Conservation (phyloP, 2,329 filamentous ascomycete species). For the Alternaria metachromatica region DNA sequence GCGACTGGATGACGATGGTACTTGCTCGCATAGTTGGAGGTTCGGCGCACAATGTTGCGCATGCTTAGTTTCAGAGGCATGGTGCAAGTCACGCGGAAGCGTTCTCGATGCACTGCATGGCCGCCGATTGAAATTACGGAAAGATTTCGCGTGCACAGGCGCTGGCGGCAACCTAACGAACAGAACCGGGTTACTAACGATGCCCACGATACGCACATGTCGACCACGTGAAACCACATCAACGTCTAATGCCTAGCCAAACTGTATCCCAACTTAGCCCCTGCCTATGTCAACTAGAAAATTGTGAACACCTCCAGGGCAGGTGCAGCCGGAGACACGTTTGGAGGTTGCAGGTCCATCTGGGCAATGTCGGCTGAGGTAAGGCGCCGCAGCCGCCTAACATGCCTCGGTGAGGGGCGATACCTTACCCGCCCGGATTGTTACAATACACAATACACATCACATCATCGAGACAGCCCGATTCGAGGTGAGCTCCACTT, state of each 20-base stretch:
- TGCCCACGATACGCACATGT: neutral
- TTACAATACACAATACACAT: constrained; percentile 16
- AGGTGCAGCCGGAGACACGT: neutral
- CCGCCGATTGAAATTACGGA: neutral
- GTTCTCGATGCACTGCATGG: neutral
- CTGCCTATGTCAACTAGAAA: neutral
- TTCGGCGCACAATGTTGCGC: neutral
- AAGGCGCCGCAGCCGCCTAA: constrained; percentile 2
- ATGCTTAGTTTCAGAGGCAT: neutral
- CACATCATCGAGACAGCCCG: constrained; percentile 9
- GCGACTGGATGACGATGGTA: neutral
- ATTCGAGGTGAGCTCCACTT: constrained; percentile 22
- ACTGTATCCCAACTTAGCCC: neutral
- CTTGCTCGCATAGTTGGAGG: neutral
- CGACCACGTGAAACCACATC: neutral
- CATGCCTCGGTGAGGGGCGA: constrained; percentile 3
- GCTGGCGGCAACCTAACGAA: constrained; percentile 1
- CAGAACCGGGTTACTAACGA: constrained; percentile 7
- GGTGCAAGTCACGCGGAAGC: neutral
- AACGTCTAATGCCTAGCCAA: neutral
- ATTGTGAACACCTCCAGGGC: neutral
- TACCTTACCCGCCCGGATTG: constrained; percentile 10
- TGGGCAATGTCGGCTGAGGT: constrained; percentile 8
- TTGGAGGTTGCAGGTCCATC: neutral
- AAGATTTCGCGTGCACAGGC: constrained; percentile 1